These are phyloP conservation scores for Arthrobotrys pseudoclavata DNA, from an alignment of 2,329 filamentous ascomycete genomes.

Conservation along the genomic window DNA sequence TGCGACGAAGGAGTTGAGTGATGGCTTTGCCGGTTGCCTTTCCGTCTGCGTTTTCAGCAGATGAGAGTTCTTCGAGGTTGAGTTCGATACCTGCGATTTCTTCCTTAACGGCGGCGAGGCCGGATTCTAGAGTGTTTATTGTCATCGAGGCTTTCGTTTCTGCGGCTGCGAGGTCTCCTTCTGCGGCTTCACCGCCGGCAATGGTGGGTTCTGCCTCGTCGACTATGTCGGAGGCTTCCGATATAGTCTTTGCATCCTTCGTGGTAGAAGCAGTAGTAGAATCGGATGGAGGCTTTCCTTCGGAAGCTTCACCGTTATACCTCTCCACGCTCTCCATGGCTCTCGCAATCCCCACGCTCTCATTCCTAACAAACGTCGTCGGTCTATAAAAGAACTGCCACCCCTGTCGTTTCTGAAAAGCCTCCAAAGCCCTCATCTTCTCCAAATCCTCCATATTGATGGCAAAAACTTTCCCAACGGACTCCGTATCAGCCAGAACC, in stretches of 20 bases:
- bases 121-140: conserved; percentile 21
- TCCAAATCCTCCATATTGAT: conserved; percentile 80
- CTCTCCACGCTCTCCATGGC: conserved; percentile 72
- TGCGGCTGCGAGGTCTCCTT: conserved; percentile 6
- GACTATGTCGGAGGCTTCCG: conserved; percentile 1
- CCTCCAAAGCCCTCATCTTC: conserved; percentile 83
- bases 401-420: conserved; percentile 89
- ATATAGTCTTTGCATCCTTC: conserved; percentile 6
- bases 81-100: conserved; percentile 23
- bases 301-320: conserved; percentile 15
- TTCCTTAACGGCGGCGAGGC: conserved; percentile 25
- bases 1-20: conserved; percentile 18
- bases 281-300: too few relatives aligned
- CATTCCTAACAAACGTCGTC: conserved; percentile 80
- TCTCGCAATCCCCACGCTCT: conserved; percentile 80
- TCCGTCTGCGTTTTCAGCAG: neutral
- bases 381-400: conserved; percentile 90
- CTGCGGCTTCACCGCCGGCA: conserved; percentile 18
- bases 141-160: conserved; percentile 6
- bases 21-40: conserved; percentile 35
- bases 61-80: conserved; percentile 28
- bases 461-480: conserved; percentile 77
- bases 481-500: conserved; percentile 71
- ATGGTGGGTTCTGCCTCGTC: conserved; percentile 24
- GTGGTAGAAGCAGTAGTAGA: neutral